These are phyloP conservation scores for Porogramme epimiltina DNA, from an alignment of 1,284 basidiomycete genomes.

Conservation along the genomic window DNA sequence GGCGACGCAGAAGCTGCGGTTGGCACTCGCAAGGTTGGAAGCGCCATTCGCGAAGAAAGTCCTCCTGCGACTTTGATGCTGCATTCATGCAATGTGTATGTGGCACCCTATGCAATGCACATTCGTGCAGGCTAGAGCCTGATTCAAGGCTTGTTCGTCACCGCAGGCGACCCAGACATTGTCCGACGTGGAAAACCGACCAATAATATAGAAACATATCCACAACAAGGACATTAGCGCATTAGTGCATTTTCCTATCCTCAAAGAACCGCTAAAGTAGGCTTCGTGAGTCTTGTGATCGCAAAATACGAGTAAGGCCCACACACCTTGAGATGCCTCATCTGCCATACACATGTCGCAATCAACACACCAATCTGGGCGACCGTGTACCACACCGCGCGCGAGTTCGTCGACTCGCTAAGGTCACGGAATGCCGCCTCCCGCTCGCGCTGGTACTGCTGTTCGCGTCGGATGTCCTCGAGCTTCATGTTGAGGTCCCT, in stretches of 20 bases:
- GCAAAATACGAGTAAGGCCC: slow-evolving; percentile 1
- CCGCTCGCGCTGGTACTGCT: slow-evolving; percentile 96
- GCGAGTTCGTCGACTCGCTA: slow-evolving; percentile 85
- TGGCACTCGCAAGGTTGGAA: slow-evolving; percentile 48
- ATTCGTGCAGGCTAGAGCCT: too few species aligned
- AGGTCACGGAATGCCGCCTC: slow-evolving; percentile 92
- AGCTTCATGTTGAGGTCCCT: slow-evolving; percentile 93
- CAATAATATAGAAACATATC: slow-evolving; percentile 20
- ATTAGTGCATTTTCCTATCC: slow-evolving; percentile 80
- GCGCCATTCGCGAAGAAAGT: slow-evolving; percentile 74
- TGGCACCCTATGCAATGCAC: too few species aligned
- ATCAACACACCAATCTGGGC: slow-evolving; percentile 87
- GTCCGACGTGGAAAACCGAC: slow-evolving; percentile 1
- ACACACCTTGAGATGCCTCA: slow-evolving; percentile 86
- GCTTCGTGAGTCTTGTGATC: neutral
- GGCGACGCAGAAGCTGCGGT: slow-evolving; percentile 49
- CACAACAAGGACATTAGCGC: slow-evolving; percentile 11
- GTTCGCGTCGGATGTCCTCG: slow-evolving; percentile 91
- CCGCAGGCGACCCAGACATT: too few species aligned
- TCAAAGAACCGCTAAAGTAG: slow-evolving; percentile 77
- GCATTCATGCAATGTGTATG: too few species aligned
- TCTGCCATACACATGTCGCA: slow-evolving; percentile 89
- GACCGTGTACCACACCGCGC: slow-evolving; percentile 93
- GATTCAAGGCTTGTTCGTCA: too few species aligned
- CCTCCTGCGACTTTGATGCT: slow-evolving; percentile 55